Conservation (phyloP, 192 early-diverging fungal genomes). For the Coemansia sp. region DNA sequence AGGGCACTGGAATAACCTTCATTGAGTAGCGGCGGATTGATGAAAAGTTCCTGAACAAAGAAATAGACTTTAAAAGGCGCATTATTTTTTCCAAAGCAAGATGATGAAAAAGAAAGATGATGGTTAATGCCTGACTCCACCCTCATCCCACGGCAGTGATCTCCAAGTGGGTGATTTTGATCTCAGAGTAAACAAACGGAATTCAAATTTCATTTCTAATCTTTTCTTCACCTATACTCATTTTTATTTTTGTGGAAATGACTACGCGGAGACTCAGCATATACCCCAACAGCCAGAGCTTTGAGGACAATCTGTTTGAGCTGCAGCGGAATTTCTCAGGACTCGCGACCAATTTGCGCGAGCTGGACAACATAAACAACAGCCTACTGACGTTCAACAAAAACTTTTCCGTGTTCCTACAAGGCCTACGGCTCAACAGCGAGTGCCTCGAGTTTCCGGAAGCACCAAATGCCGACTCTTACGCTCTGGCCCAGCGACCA, state of each 20-base stretch:
- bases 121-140: background rate
- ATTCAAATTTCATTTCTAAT: background rate
- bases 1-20: slow-evolving; percentile 47
- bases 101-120: too few relatives aligned
- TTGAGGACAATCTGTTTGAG: slow-evolving; percentile 44
- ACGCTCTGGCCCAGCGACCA: slow-evolving; percentile 29
- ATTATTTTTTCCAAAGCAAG: too few relatives aligned
- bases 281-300: slow-evolving; percentile 46
- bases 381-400: slow-evolving; percentile 46
- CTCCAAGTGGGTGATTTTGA: background rate
- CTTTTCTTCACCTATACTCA: background rate
- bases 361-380: slow-evolving; percentile 42
- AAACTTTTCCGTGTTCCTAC: slow-evolving; percentile 46
- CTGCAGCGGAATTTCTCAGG: slow-evolving; percentile 40
- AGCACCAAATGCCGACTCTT: slow-evolving; percentile 35
- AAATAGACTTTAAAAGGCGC: background rate
- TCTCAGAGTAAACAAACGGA: background rate
- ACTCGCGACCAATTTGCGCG: slow-evolving; percentile 31
- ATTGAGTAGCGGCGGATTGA: slow-evolving; percentile 23
- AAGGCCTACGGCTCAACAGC: slow-evolving; percentile 47
- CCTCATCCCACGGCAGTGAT: background rate
- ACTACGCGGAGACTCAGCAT: slow-evolving; percentile 44
- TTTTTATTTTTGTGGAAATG: slow-evolving; percentile 13
- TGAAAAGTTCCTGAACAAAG: background rate
- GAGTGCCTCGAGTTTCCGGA: slow-evolving; percentile 44